Percentiles rank a stretch among this genome's conserved stretches.
These are phyloP conservation scores for Suhomyces sp. DNA, from an alignment of 805 yeast genomes.

Conservation along the genomic window DNA sequence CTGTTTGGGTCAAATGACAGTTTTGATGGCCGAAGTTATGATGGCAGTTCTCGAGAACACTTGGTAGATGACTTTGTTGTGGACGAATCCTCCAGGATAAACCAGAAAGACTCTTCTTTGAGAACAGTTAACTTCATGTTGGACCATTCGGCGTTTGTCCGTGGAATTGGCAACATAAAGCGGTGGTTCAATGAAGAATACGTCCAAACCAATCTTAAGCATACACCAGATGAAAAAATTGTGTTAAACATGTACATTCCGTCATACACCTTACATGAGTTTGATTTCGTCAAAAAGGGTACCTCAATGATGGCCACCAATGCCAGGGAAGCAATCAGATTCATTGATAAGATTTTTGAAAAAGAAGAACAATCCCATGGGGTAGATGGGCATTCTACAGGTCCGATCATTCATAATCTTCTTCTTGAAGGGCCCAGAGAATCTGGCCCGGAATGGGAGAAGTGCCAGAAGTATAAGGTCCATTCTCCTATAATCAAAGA, in stretches of 20 bases:
- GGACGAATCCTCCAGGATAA: not conserved
- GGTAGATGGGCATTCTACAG: slow-evolving; percentile 10
- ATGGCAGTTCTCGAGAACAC: not conserved
- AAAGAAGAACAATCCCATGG: slow-evolving; percentile 12
- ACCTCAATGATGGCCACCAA: slow-evolving; percentile 56
- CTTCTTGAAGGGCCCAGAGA: slow-evolving; percentile 42
- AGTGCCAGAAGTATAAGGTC: slow-evolving; percentile 44
- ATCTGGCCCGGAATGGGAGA: slow-evolving; percentile 51
- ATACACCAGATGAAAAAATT: slow-evolving; percentile 16
- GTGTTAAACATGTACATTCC: slow-evolving; percentile 49
- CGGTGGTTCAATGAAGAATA: slow-evolving; percentile 53
- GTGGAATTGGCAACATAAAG: slow-evolving; percentile 67
- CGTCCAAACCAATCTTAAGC: slow-evolving; percentile 22
- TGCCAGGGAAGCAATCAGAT: slow-evolving; percentile 63
- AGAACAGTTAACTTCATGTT: slow-evolving; percentile 45
- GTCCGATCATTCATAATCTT: slow-evolving; percentile 20
- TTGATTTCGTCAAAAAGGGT: slow-evolving; percentile 37
- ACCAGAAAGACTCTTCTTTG: not conserved
- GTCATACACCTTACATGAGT: slow-evolving; percentile 37
- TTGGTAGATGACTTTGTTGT: slow-evolving; percentile 3
- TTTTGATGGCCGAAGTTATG: not conserved
- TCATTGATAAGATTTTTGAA: slow-evolving; percentile 51
- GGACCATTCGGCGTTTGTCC: slow-evolving; percentile 67
- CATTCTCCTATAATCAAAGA: slow-evolving; percentile 49
- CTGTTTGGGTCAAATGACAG: slow-evolving; percentile 6